Conservation (phyloP, 495 filamentous ascomycete species). For the Lasiosphaeria hispida region DNA sequence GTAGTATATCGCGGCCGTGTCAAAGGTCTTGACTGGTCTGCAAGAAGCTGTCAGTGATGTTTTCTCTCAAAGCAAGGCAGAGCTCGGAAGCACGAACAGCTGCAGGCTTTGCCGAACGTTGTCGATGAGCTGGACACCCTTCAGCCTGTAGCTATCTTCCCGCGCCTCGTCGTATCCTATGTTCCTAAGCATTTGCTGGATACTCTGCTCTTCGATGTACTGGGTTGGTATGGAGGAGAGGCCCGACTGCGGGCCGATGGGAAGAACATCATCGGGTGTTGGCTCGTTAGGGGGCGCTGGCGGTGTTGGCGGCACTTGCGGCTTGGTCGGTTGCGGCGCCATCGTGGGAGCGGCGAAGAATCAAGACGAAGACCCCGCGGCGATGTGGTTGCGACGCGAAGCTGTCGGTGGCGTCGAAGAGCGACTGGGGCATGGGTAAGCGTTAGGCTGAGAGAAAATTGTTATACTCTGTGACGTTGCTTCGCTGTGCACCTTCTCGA, state of each 20-base stretch:
- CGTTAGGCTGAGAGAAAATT: too few species aligned
- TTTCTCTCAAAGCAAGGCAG: neutral
- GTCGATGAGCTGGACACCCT: slow-evolving; percentile 80
- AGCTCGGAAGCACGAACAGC: slow-evolving; percentile 54
- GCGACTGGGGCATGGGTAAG: too few species aligned
- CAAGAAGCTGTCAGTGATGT: slow-evolving; percentile 14
- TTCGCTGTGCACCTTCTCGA: too few species aligned
- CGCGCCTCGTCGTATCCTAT: slow-evolving; percentile 39
- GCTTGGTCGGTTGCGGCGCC: slow-evolving; percentile 23
- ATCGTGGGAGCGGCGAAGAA: slow-evolving; percentile 5
- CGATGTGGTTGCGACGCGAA: neutral
- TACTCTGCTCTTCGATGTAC: slow-evolving; percentile 38
- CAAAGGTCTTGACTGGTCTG: slow-evolving; percentile 78
- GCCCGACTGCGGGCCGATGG: slow-evolving; percentile 40
- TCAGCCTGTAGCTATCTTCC: slow-evolving; percentile 69
- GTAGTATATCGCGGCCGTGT: slow-evolving; percentile 81
- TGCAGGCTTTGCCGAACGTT: slow-evolving; percentile 67
- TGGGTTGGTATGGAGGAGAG: slow-evolving; percentile 39
- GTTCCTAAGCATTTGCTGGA: slow-evolving; percentile 37
- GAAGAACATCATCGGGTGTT: slow-evolving; percentile 12
- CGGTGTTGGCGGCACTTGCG: neutral
- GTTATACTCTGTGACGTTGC: too few species aligned
- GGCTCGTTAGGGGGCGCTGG: slow-evolving; percentile 5
- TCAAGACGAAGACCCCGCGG: neutral
- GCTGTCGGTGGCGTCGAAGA: too few species aligned